Evolutionary conservation across 441 rosid species (phyloP), one percentile per base, ranked within the genome.

Genomic region (Viola pubescens): DNA sequence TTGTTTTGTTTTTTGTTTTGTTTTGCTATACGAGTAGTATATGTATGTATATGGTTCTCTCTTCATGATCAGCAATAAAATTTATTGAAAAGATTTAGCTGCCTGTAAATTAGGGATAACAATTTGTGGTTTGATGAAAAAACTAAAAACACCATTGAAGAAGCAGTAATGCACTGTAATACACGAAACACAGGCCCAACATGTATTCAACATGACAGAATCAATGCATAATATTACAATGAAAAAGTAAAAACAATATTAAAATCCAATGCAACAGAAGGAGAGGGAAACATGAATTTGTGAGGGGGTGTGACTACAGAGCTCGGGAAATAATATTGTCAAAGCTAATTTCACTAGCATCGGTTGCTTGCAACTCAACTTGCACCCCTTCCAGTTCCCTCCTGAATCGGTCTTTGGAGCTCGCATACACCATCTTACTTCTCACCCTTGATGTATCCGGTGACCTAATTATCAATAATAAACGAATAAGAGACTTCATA

Each of bases 381-480:
- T 26, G 34, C 2, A 26, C 54, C 74, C 87, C 87, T 13, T 80
- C 85, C 68, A 82, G 64, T 67, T 82, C 83, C 48, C 85, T 83
- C 81, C 71, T 83, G 77, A 83, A 79, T 59, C 84, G 73, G 58
- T 83, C 88, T 63, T 81, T 83, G 0, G 88, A 81, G 71, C 86
- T 83, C 42, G 88, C 84, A 51, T 83, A 83, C 14, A 83, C 60
- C 88, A 83, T 83, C 78, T 83, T 83, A 67, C 82, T 81, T 52
- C 88, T 61, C 68, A 79, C 82, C 74, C 70, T 79, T n/a, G 88
- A 71, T 49, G 79, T 53, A 34, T 83, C 88, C 7, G 88, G 86
- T 37, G 86, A 41, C 86, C 88, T 83, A 37, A 12, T 42, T 4
- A 16, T 16, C 19, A 34, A 19, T 2, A 26, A 26, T 2, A 26